These are phyloP conservation scores for Eimeria praecox DNA, from an alignment of 169 alveolate genomes.

Conservation along the genomic window DNA sequence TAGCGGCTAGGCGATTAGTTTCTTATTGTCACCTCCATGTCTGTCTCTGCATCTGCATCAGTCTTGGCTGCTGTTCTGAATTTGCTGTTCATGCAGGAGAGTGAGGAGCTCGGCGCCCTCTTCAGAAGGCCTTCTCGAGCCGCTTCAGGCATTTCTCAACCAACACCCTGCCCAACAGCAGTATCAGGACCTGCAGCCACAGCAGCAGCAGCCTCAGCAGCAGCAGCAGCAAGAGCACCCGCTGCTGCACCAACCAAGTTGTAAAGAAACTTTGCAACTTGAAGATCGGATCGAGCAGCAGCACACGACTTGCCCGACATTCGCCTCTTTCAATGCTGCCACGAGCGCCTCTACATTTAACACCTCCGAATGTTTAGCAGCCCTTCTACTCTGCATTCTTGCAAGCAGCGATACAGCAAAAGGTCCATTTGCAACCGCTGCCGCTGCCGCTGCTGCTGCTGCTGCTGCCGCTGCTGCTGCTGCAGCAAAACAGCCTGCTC, in stretches of 20 bases:
- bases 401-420: neutral
- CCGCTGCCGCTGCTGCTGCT: conserved; percentile 27
- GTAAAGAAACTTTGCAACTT: neutral
- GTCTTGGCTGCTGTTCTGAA: neutral
- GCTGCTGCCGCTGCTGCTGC: conserved; percentile 1
- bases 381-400: neutral
- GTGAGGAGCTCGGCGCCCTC: neutral
- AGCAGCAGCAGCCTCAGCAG: conserved; percentile 34
- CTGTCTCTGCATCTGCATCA: neutral
- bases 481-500: neutral
- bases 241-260: neutral
- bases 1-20: neutral
- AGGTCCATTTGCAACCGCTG: conserved; percentile 10
- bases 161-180: conserved; percentile 27
- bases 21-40: neutral
- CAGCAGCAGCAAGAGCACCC: conserved; percentile 23
- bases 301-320: neutral
- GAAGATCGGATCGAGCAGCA: neutral
- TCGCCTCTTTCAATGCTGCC: neutral
- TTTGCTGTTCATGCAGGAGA: conserved; percentile 19
- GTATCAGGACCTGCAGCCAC: neutral
- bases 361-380: conserved; percentile 41
- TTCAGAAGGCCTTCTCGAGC: neutral
- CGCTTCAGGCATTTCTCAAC: neutral
- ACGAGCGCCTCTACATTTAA: neutral